Evolutionary conservation across 2,329 filamentous ascomycete species (phyloP).

Genomic region (Paracorniculantispora psalliotae): DNA sequence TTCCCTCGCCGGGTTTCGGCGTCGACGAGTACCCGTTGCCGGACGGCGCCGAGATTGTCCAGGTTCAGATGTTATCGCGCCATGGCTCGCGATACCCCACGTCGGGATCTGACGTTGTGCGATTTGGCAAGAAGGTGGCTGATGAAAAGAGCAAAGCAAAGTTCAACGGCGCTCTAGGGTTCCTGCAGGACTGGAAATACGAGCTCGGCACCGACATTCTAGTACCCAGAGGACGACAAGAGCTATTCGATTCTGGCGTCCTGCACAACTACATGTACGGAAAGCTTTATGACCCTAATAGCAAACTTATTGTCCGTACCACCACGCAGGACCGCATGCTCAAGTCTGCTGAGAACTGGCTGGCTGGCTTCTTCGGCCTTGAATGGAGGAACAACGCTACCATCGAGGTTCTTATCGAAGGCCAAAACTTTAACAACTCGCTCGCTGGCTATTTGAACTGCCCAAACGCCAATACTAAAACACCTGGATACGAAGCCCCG

Average conservation of each 20-base stretch:
- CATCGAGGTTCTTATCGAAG: slow-evolving; percentile 67
- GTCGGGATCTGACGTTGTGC: slow-evolving; percentile 47
- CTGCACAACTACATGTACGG: slow-evolving; percentile 70
- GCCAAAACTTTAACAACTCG: slow-evolving; percentile 61
- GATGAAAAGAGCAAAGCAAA: slow-evolving; percentile 48
- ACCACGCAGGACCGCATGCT: slow-evolving; percentile 76
- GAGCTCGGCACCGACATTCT: slow-evolving; percentile 66
- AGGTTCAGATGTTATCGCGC: slow-evolving; percentile 67
- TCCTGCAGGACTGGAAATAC: slow-evolving; percentile 66
- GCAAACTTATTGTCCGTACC: slow-evolving; percentile 68
- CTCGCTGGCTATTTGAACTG: slow-evolving; percentile 64
- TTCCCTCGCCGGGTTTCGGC: slow-evolving; percentile 67
- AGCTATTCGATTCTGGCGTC: slow-evolving; percentile 63
- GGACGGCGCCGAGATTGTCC: slow-evolving; percentile 60
- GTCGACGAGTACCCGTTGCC: slow-evolving; percentile 67
- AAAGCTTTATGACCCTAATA: slow-evolving; percentile 64
- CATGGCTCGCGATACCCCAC: slow-evolving; percentile 73
- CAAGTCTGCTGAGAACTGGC: slow-evolving; percentile 71
- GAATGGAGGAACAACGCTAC: slow-evolving; percentile 69
- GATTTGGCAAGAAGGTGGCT: slow-evolving; percentile 53
- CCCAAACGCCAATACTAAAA: slow-evolving; percentile 52
- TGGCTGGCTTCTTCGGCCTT: slow-evolving; percentile 74
- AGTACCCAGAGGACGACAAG: slow-evolving; percentile 66
- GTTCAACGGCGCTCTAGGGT: slow-evolving; percentile 55
- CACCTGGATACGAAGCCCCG: slow-evolving; percentile 48